Evolutionary conservation across 768 basidiomycete species (phyloP).

Genomic region (Boletellus ananas): DNA sequence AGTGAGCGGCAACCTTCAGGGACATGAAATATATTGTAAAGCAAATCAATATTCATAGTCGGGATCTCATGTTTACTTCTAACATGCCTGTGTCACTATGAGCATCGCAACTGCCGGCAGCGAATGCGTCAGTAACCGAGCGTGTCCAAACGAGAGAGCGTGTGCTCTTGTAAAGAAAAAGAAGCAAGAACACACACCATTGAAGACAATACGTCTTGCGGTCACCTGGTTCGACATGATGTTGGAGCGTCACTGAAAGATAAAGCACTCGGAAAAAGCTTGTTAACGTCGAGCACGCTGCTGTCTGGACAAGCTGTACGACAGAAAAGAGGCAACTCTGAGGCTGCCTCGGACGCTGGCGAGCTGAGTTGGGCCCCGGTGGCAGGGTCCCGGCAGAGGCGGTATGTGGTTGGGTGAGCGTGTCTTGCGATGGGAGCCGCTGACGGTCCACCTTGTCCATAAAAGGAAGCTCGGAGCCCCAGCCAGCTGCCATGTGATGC

Average conservation of each 20-base stretch:
- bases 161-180: background rate
- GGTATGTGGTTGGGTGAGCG: background rate
- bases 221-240: constrained; percentile 32
- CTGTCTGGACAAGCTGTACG: background rate
- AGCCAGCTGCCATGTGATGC: no score
- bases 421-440: background rate
- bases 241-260: background rate
- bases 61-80: background rate
- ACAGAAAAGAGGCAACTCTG: background rate
- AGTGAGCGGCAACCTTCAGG: constrained; percentile 71
- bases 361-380: no score
- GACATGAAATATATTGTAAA: background rate
- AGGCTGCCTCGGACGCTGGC: background rate
- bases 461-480: constrained; percentile 6
- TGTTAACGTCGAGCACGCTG: background rate
- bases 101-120: constrained; percentile 45
- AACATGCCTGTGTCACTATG: constrained; percentile 48
- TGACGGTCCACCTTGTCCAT: constrained; percentile 2
- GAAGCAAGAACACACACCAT: constrained; percentile 32
- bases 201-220: constrained; percentile 43
- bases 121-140: constrained; percentile 7
- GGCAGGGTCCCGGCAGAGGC: background rate
- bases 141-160: background rate
- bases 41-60: background rate
- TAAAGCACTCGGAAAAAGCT: background rate